phyloP scores from a whole-genome alignment of 495 filamentous ascomycete species.

The Neurospora sp. region DNA sequence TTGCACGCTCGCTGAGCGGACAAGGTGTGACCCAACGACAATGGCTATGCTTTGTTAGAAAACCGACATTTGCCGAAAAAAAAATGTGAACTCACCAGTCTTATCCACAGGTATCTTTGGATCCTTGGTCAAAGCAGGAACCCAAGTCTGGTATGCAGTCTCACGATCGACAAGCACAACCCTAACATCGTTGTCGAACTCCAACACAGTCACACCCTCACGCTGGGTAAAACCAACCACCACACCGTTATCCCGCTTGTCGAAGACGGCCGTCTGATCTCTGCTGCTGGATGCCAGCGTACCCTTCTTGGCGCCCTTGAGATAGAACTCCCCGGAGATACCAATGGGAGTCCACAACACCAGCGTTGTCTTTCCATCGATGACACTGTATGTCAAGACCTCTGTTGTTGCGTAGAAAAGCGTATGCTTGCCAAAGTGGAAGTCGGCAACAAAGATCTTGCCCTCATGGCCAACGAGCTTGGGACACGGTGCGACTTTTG shows the following conservation, averaged over 20 bases:
- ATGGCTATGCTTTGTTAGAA: constrained; percentile 14
- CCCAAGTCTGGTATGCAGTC: constrained; percentile 47
- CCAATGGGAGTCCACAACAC: not conserved
- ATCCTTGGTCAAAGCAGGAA: constrained; percentile 37
- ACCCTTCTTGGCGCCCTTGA: not conserved
- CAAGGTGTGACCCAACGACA: constrained; percentile 58
- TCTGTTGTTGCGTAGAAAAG: constrained; percentile 2
- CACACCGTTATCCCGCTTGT: not conserved
- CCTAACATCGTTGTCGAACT: not conserved
- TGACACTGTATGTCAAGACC: constrained; percentile 1
- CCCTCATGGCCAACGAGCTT: not conserved
- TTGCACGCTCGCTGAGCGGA: constrained; percentile 46
- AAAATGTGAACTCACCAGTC: constrained; percentile 24
- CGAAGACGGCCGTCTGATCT: not conserved
- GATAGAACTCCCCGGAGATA: not conserved
- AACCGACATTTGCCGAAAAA: not conserved
- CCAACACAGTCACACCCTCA: not conserved
- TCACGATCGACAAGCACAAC: constrained; percentile 36
- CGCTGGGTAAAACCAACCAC: not conserved
- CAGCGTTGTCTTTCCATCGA: not conserved
- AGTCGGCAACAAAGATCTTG: constrained; percentile 1
- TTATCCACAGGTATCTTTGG: constrained; percentile 37
- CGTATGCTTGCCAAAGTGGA: not conserved
- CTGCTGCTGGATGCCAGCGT: not conserved
- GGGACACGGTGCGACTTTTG: not conserved